Evolutionary conservation across 1,284 basidiomycete species (phyloP), one percentile per base, ranked within the genome.

Genomic region (Apiotrichum mycotoxinovorans): DNA sequence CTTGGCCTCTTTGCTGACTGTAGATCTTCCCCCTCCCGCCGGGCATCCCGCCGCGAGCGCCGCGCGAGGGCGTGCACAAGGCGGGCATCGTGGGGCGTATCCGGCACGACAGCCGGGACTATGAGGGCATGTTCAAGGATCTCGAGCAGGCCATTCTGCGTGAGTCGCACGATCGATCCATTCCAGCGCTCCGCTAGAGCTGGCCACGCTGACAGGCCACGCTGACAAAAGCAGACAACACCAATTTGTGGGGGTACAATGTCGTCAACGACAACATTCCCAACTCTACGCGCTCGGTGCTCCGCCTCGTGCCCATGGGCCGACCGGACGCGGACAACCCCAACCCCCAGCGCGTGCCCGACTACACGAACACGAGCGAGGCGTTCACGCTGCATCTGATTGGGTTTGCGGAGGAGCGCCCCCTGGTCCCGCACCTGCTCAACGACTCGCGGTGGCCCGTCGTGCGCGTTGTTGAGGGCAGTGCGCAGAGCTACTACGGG

Each of bases 361-460:
- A 49, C 47, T 49, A 38, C 47, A 38, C 4, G 22, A 22, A 15
- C 12, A 26, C 22, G 17, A 49, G 25, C 35, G 48, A 56, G 12
- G 30, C 48, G 11, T 56, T 56, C 48, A 56, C 48, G n/a, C 54
- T 56, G 2, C 47, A 56, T 34, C 15, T 56, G 15, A 51, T 51
- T 18, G 54, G 54, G 3, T 17, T 14, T 11, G 33, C 15, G 26
- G 22, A 35, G 9, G 17, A 25, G 8, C 27, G n/a, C 18, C 47
- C 25, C 14, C 10, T 2, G 11, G 27, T 41, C 26, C 49, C 49
- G 2, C 4, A 25, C 11, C 18, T 51, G 10, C 26, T 51, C 11
- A n/a, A 14, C 15, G 49, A 51, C 26, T 18, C 25, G 4, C n/a
- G 20, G 25, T 51, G 35, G 49, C 37, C 49, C 26, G 49, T 56